phyloP scores from a whole-genome alignment of 2,329 filamentous ascomycete species.

The Rachicladosporium sp. region DNA sequence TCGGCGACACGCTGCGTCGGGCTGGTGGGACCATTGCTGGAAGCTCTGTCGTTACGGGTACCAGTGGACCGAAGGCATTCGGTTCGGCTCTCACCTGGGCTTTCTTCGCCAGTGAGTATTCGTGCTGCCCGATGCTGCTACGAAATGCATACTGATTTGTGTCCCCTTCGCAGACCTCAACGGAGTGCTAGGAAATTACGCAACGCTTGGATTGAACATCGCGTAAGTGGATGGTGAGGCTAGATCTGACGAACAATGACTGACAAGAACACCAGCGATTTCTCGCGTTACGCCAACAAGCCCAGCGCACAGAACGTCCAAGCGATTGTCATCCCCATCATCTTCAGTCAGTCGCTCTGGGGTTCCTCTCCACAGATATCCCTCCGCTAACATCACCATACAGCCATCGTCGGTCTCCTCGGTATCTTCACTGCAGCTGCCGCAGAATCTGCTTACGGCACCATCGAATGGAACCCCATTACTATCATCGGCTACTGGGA shows the following conservation, averaged over 20 bases:
- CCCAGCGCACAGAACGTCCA: conserved; percentile 21
- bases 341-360: conserved; percentile 34
- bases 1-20: conserved; percentile 19
- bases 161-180: conserved; percentile 10
- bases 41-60: conserved; percentile 15
- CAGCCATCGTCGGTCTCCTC: conserved; percentile 31
- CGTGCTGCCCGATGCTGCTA: too few species aligned
- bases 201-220: conserved; percentile 23
- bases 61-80: conserved; percentile 13
- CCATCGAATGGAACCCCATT: conserved; percentile 25
- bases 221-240: too few species aligned
- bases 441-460: conserved; percentile 38
- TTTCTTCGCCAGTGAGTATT: conserved; percentile 17
- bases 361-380: not conserved
- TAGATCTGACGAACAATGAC: too few species aligned
- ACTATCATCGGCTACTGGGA: conserved; percentile 25
- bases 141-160: not conserved
- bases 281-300: conserved; percentile 21
- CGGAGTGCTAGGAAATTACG: conserved; percentile 19
- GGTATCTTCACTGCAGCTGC: conserved; percentile 48
- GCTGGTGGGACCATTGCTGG: conserved; percentile 18
- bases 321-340: conserved; percentile 30
- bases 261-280: conserved; percentile 24
- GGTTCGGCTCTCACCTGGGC: conserved; percentile 20
- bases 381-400: not conserved